Conservation (phyloP, 2,329 filamentous ascomycete species). For the Aspergillus nomiae region DNA sequence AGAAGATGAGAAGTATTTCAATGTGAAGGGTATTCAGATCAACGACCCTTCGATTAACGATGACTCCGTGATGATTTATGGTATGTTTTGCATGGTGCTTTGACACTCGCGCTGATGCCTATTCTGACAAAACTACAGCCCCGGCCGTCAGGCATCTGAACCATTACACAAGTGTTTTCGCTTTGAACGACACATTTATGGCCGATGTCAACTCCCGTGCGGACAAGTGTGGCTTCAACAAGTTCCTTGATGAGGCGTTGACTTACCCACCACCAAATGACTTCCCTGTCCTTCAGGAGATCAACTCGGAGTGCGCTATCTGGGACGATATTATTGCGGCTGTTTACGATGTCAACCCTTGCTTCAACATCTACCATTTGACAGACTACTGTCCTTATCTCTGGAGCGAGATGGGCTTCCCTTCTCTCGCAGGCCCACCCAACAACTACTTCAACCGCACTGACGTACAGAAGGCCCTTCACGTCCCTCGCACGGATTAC, state of each 20-base stretch:
- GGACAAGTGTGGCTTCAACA: conserved; percentile 47
- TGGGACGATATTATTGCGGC: conserved; percentile 59
- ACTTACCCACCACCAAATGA: conserved; percentile 67
- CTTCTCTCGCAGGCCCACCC: conserved; percentile 65
- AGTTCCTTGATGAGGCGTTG: conserved; percentile 50
- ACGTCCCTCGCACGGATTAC: conserved; percentile 54
- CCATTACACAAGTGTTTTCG: conserved; percentile 43
- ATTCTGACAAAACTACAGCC: conserved; percentile 22
- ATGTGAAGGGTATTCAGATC: conserved; percentile 69
- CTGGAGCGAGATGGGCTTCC: conserved; percentile 69
- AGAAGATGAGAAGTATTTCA: conserved; percentile 67
- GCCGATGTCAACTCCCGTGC: conserved; percentile 40
- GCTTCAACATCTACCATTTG: conserved; percentile 76
- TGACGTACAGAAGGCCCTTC: conserved; percentile 68
- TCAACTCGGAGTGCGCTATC: conserved; percentile 55
- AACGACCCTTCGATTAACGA: conserved; percentile 69
- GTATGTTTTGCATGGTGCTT: conserved; percentile 24
- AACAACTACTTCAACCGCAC: conserved; percentile 69
- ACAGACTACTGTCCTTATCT: conserved; percentile 69
- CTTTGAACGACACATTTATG: conserved; percentile 45
- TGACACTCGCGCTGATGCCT: background rate
- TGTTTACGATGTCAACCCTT: conserved; percentile 66
- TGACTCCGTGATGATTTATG: conserved; percentile 53
- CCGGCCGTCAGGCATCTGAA: conserved; percentile 46
- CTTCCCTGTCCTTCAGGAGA: conserved; percentile 57